Evolutionary conservation across 1,284 basidiomycete genomes (phyloP), one percentile per base, ranked within the genome.

Genomic region (Trametes hirsuta): DNA sequence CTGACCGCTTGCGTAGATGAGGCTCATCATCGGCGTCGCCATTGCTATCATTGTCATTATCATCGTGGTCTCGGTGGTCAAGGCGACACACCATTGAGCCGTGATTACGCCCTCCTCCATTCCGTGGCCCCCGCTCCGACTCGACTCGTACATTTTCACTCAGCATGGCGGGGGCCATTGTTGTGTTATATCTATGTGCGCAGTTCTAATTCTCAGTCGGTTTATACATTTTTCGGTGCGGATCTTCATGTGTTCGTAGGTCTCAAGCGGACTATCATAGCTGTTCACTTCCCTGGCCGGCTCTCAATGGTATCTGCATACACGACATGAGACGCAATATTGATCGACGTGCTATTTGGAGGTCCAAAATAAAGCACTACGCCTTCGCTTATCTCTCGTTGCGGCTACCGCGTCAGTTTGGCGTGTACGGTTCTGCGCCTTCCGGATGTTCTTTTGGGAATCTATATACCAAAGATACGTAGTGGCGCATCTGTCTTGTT

Each of bases 1-100:
- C 22, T 21, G 24, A 10, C n/a, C 11, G 9, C 18, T 21, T 22
- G 25, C 22, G 35, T 70, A 93, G 91, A 94, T 94, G 93, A 88
- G 93, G 75, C 85, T 94, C 75, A 91, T 94, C 74, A 96, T 97
- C 71, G 93, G 87, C 53, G 82, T 93, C 54, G 93, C 91, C 59
- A 88, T 97, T 69, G 85, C 85, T 55, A 86, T 98, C 60, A 91
- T 98, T 74, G 86, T 97, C 69, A 81, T 96, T 73, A 94, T 98
- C 78, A 97, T 98, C 70, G 89, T 97, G 67, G 93, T 97, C 54
- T 93, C 92, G 44, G 88, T 97, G 69, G 91, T 95, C 72, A 94
- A 93, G 79, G 84, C 91, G 73, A 87, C 86, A 67, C 75, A 84
- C 64, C 76, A 85, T 52, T 81, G 63, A 69, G 44, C 55, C 15